Conservation (phyloP, 2,329 filamentous ascomycete species). For the Cryphonectria radicalis region DNA sequence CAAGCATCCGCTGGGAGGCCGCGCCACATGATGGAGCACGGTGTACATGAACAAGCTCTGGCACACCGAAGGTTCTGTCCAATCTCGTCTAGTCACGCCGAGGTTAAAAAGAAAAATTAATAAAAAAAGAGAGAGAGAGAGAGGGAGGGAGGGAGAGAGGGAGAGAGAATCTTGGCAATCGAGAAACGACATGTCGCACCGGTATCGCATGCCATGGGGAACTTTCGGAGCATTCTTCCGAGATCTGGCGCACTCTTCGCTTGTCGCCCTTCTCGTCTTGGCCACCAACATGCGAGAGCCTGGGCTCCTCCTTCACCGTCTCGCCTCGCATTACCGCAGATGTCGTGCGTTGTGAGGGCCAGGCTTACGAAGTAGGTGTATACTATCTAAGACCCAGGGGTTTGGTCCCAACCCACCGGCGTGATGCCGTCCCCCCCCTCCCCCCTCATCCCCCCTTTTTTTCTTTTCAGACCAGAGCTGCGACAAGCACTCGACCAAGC, state of each 20-base stretch:
- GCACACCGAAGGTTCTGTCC: background rate
- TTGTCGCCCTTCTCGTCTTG: background rate
- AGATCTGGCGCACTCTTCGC: background rate
- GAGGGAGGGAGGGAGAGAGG: background rate
- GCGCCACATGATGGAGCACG: conserved; percentile 10
- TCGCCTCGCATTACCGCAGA: background rate
- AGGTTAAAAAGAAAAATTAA: background rate
- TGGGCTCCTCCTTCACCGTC: background rate
- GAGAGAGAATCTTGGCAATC: background rate
- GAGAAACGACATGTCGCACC: conserved; percentile 3
- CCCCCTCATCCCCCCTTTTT: background rate
- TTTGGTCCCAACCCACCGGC: background rate
- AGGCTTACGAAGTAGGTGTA: background rate
- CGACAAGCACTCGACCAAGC: background rate
- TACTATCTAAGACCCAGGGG: background rate
- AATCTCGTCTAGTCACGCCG: conserved; percentile 1
- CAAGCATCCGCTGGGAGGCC: conserved; percentile 27
- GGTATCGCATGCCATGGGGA: background rate
- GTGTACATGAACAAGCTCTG: background rate
- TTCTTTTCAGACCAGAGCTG: background rate
- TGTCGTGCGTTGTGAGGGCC: background rate
- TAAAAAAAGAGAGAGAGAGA: background rate
- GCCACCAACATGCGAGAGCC: background rate
- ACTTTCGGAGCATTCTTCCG: background rate
- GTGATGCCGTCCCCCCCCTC: background rate